Evolutionary conservation across 495 filamentous ascomycete species (phyloP), one percentile per base, ranked within the genome.

Genomic region (Podospora anserina): DNA sequence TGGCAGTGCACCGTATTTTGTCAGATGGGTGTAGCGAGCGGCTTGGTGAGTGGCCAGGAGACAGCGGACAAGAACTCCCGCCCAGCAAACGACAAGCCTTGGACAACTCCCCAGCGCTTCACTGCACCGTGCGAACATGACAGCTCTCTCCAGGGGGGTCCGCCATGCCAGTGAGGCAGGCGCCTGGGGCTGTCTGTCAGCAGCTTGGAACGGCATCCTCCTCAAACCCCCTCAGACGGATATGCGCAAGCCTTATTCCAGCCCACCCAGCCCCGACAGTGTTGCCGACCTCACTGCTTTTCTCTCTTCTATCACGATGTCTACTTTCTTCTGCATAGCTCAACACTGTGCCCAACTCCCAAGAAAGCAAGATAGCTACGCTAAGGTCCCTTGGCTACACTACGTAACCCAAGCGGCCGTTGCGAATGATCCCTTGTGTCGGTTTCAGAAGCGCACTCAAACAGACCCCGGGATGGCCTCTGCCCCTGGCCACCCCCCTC

Each of bases 1-100:
- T 68, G 69, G 69, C 69, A 66, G 69, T 68, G 69, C 69, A 68
- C 57, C 34, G 44, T 64, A 66, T 68, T 71, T 64, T 64, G 39
- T 66, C 59, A 15, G 23, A 39, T 68, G 65, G 65, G 65, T 70
- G 69, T 70, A 56, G 69, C 61, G 68, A 27, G 44, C 57, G 34
- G 64, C 20, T 5, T 20, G 60, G 63, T 56, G 63, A 63, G 27
- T 66, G 32, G 70, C 30, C 15, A 61, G 59, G 30, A n/a, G 55
- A 30, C 20, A 23, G 23, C 58, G 59, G 56, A 27, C 49, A 49
- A 26, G 55, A 58, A 58, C 55, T 11, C n/a, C 55, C 23, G 55
- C 55, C 55, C 55, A 26, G 55, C 55, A 58, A 58, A 58, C 55
- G 55, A 26, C 55, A 58, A 19, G 55, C n/a, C 55, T 58, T 58